Evolutionary conservation across 768 basidiomycete genomes (phyloP), one percentile per base, ranked within the genome.

Genomic region (Antrodiella citrinella): DNA sequence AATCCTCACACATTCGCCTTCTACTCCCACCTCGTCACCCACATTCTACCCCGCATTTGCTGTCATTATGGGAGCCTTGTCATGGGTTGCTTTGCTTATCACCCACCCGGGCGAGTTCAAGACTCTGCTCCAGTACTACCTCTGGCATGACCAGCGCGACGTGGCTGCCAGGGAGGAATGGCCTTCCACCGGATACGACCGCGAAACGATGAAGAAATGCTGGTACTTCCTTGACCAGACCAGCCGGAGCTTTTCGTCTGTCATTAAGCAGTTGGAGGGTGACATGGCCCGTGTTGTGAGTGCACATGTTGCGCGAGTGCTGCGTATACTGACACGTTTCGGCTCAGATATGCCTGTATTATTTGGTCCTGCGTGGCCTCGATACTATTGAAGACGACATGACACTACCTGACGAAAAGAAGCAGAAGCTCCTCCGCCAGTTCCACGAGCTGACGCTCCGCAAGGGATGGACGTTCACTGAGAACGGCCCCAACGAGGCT

Each of bases 381-480:
- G 95, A 99, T 66, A 99, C 95, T 3, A 80, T 99, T 55, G 95
- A 98, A 66, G 95, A 99, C 66, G 95, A 99, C 70, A 97, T 97
- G 93, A 89, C 92, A 0, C 80, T 99, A 50, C 76, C 89, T 0
- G 90, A 92, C 66, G 71, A 80, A 15, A 66, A 84, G 58, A 99
- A 99, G 64, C 89, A 92, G 48, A 85, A 90, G 2, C 60, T 97
- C 23, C 74, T 99, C 26, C 81, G 90, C 9, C 69, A 80, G 1
- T 93, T 97, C 69, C 85, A 94, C 69, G 66, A 81, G 59, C 80
- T 85, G 58, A 84, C 87, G 3, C 70, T 86, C 20, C 80, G 82
- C 3, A 82, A 87, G 0, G 93, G 91, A 21, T 98, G 93, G 92
- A 82, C 72, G 15, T 99, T 87, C 64, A 70, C 78, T 38, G 91